Evolutionary conservation across 2,329 filamentous ascomycete genomes (phyloP), one percentile per base, ranked within the genome.

Genomic region (Fusarium xyrophilum): DNA sequence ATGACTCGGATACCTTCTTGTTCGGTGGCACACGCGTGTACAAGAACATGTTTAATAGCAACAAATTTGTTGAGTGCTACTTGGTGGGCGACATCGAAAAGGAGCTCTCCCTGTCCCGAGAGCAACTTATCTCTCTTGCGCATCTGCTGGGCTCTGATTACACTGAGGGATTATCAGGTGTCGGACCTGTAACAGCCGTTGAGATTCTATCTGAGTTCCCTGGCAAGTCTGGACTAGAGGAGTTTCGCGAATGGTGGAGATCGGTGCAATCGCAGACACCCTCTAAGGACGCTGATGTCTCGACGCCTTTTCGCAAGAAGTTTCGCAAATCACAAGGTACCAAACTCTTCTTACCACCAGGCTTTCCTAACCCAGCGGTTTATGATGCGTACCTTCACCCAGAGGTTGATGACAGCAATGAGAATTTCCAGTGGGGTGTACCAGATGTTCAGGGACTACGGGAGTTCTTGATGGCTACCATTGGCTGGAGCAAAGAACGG

Each of bases 1-100:
- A 99, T 74, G 96, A 99, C 77, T 96, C 92, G 5, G 96, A 99
- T 82, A 96, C 91, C 1, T 99, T 99, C 75, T 86, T 99, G 2
- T 99, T 99, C 78, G 96, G 96, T 21, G 96, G 96, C 38, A 99
- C 93, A 1, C 86, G 95, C 21, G 91, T 99, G 25, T 99, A 99
- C 84, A 99, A 99, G 79, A 99, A 99, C 82, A 97, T 99, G 93
- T 99, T 99, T 84, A 99, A 97, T 79, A 91, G 93, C 73, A 96
- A 96, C 78, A 99, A 99, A 77, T 97, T 93, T 73, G 96, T 99
- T 42, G 96, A 99, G 80, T 98, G 96, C 80, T 99, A 98, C 76
- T 86, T 99, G 13, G 82, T 89, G 5, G 84, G 83, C 1, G 96
- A 99, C 74, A 83, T 99, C 1, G 93, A 97, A 74, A 91, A 91